Base-by-base conservation (phyloP, 1,139 yeast species). In the Candida labiduridarum region DNA sequence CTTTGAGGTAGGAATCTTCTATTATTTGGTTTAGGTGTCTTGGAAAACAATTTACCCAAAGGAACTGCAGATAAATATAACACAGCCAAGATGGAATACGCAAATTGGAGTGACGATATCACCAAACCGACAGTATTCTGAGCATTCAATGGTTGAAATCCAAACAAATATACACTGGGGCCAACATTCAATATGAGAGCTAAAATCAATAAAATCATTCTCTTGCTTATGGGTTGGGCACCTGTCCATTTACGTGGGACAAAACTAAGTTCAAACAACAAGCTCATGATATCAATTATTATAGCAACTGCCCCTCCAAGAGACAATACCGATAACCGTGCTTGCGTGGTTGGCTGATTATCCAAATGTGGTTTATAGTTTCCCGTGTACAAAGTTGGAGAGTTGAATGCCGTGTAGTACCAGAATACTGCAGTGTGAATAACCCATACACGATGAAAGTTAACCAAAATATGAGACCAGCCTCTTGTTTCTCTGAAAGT, bases 401-500 rank as follows among this genome's bases (percentile, higher is more conserved):
- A 69, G 58, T 83, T 83, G 56, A 72, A 76, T 46, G 79, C 60
- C 0, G 85, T 80, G 58, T 77, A 84, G 48, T 79, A 76, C 89
- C 88, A 84, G 57, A 82, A 84, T 51, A 78, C 66, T 0, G 83
- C 70, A 29, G 82, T 62, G 59, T 84, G 89, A 48, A 84, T 78
- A 42, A 80, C 78, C 85, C 87, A 83, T 30, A 84, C 79, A 53
- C 89, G 65, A 61, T 79, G 82, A 62, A 83, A 84, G 56, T 84
- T 81, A 6, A 80, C 71, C 14, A 83, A 56, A 4, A 76, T 72
- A 63, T 84, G 89, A 36, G 78, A 63, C 88, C 89, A 84, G 11
- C 84, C 75, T 63, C 89, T 71, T 34, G 69, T 67, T 59, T 84
- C 89, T 48, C 64, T 71, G 55, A 79, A 84, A 3, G 87, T 82